Percentiles rank a stretch among this genome's conserved stretches.
phyloP scores from a whole-genome alignment of 1,139 yeast species.

The Magnusiomyces ingens region DNA sequence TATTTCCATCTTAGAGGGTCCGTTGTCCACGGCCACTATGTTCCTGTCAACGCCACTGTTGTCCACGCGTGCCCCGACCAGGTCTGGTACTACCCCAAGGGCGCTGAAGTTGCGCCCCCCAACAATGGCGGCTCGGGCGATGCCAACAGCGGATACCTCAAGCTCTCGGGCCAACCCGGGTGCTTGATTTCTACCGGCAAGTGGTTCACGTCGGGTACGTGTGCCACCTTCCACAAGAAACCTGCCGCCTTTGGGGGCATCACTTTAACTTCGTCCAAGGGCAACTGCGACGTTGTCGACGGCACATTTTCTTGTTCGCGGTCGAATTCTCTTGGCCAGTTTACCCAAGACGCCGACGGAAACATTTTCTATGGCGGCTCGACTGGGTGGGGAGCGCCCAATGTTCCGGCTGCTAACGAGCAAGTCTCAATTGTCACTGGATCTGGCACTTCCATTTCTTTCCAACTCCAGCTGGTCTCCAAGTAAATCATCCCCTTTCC shows the following conservation, averaged over 20 bases:
- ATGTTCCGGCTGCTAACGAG: slow-evolving; percentile 42
- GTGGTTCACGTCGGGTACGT: slow-evolving; percentile 78
- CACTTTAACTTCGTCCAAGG: slow-evolving; percentile 58
- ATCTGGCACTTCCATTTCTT: slow-evolving; percentile 37
- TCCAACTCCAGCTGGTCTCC: slow-evolving; percentile 38
- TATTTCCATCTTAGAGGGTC: slow-evolving; percentile 77
- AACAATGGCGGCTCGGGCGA: slow-evolving; percentile 30
- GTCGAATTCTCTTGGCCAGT: slow-evolving; percentile 27
- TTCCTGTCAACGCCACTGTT: slow-evolving; percentile 54
- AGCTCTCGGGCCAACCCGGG: slow-evolving; percentile 52
- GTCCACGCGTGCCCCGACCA: slow-evolving; percentile 57
- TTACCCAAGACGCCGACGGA: slow-evolving; percentile 25
- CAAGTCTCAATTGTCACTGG: slow-evolving; percentile 53
- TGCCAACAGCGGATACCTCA: slow-evolving; percentile 41
- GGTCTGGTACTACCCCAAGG: slow-evolving; percentile 72
- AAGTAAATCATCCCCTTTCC: slow-evolving; percentile 5
- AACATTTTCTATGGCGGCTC: slow-evolving; percentile 57
- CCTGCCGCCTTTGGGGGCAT: slow-evolving; percentile 63
- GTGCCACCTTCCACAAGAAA: slow-evolving; percentile 62
- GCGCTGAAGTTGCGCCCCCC: slow-evolving; percentile 19
- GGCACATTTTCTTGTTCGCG: slow-evolving; percentile 35
- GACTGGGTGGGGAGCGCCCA: slow-evolving; percentile 55
- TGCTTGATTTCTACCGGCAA: slow-evolving; percentile 81
- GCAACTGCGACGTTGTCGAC: slow-evolving; percentile 56
- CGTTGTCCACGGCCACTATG: slow-evolving; percentile 55